A percentile compares a stretch with the other conserved stretches of the same genome.
Conservation (phyloP, 1,284 basidiomycete species). For the Microbotryum violaceum region DNA sequence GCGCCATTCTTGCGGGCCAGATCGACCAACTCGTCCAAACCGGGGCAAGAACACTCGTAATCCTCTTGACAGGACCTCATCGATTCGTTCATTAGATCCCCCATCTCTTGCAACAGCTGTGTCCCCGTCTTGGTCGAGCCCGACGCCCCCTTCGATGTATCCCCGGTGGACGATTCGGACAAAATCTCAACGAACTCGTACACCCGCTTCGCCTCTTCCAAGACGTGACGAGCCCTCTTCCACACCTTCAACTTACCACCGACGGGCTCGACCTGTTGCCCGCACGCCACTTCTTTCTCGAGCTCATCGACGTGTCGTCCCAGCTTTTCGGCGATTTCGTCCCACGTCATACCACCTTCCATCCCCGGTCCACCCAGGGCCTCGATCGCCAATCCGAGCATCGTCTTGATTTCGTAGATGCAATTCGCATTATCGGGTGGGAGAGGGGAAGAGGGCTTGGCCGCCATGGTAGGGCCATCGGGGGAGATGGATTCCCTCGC, state of each 20-base stretch:
- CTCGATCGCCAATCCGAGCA: conserved; percentile 25
- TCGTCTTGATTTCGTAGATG: conserved; percentile 24
- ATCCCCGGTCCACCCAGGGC: conserved; percentile 26
- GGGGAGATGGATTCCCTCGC: conserved; percentile 10
- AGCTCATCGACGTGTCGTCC: conserved; percentile 15
- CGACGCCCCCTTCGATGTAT: conserved; percentile 3
- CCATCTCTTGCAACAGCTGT: conserved; percentile 50
- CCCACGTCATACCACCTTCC: conserved; percentile 31
- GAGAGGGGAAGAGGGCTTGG: conserved; percentile 17
- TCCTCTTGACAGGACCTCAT: conserved; percentile 60
- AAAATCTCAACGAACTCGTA: conserved; percentile 32
- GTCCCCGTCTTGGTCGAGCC: conserved; percentile 10
- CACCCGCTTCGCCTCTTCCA: conserved; percentile 33
- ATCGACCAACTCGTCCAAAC: conserved; percentile 60
- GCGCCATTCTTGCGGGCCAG: conserved; percentile 61
- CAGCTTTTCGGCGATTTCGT: conserved; percentile 25
- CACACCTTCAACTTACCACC: conserved; percentile 32
- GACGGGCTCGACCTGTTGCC: conserved; percentile 33
- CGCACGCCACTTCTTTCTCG: conserved; percentile 18
- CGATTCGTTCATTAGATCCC: conserved; percentile 66
- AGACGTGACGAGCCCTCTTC: conserved; percentile 31
- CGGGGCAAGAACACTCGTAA: conserved; percentile 70
- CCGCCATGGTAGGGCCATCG: conserved; percentile 16
- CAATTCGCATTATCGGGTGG: conserved; percentile 17
- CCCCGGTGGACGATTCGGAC: conserved; percentile 7